A percentile compares a stretch with the other conserved stretches of the same genome.
These are phyloP conservation scores for Wickerhamiella nectarea DNA, from an alignment of 805 yeast species.

Conservation along the genomic window DNA sequence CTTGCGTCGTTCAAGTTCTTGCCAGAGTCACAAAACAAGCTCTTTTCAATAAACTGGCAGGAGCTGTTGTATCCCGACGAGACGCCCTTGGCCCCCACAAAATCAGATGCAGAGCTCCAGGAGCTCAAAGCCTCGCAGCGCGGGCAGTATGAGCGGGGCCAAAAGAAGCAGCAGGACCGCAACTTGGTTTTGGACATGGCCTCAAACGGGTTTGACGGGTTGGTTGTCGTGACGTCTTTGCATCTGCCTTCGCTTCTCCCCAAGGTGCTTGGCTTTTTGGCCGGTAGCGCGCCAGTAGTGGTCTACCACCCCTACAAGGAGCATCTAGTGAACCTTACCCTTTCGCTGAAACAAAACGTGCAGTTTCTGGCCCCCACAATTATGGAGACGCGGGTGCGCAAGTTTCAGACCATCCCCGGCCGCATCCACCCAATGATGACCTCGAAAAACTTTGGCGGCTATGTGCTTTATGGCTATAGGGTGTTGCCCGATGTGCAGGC, in stretches of 20 bases:
- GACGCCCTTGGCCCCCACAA: constrained; percentile 32
- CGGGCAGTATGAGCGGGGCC: background rate
- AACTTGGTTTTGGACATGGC: constrained; percentile 33
- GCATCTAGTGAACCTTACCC: constrained; percentile 57
- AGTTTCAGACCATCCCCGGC: constrained; percentile 87
- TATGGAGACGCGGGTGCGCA: constrained; percentile 67
- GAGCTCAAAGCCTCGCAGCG: constrained; percentile 46
- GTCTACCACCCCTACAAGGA: constrained; percentile 76
- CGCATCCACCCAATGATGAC: constrained; percentile 94
- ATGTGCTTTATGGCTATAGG: constrained; percentile 58
- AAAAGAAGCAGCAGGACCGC: too few species aligned
- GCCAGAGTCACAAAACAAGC: constrained; percentile 44
- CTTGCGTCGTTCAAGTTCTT: constrained; percentile 54
- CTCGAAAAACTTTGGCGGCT: constrained; percentile 85
- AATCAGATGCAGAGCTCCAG: constrained; percentile 38
- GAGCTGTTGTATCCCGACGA: constrained; percentile 73
- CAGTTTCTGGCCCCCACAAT: constrained; percentile 72
- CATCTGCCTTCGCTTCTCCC: constrained; percentile 54
- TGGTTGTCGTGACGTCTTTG: constrained; percentile 60
- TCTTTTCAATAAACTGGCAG: constrained; percentile 59
- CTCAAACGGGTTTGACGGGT: constrained; percentile 50
- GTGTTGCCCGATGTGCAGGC: constrained; percentile 60
- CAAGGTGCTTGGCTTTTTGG: constrained; percentile 44
- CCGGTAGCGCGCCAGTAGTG: constrained; percentile 80
- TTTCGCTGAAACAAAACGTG: constrained; percentile 49